Conservation (phyloP, 2,329 filamentous ascomycete genomes). For the Onygena corvina region DNA sequence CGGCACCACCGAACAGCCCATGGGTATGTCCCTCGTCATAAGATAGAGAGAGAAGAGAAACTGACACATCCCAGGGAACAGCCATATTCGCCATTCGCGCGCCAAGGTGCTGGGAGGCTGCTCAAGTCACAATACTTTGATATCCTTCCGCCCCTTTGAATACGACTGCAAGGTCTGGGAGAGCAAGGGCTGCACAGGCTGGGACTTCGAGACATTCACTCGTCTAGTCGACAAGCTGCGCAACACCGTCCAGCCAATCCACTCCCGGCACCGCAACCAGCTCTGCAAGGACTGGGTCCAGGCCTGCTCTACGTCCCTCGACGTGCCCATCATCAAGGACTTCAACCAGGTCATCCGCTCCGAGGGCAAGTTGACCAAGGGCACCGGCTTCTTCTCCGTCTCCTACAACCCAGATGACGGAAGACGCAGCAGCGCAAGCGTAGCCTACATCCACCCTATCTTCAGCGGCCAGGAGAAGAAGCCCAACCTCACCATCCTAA, state of each 20-base stretch:
- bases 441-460: constrained; percentile 88
- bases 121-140: constrained; percentile 87
- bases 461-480: constrained; percentile 69
- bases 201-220: constrained; percentile 76
- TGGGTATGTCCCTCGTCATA: constrained; percentile 36
- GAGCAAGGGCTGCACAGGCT: constrained; percentile 66
- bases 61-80: constrained; percentile 52
- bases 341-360: constrained; percentile 75
- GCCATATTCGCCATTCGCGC: constrained; percentile 78
- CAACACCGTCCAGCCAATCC: constrained; percentile 83
- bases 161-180: constrained; percentile 83
- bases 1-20: constrained; percentile 77
- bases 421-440: constrained; percentile 69
- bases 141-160: constrained; percentile 82
- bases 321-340: constrained; percentile 70
- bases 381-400: constrained; percentile 82
- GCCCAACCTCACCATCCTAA: constrained; percentile 74
- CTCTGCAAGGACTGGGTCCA: constrained; percentile 83
- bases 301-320: constrained; percentile 63
- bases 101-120: constrained; percentile 88
- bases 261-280: constrained; percentile 75
- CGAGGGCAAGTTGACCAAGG: constrained; percentile 59
- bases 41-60: neutral
- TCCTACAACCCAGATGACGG: constrained; percentile 85
- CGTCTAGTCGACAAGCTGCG: constrained; percentile 69